Evolutionary conservation across 148 eudicot species (phyloP).

Genomic region (Silene latifolia): DNA sequence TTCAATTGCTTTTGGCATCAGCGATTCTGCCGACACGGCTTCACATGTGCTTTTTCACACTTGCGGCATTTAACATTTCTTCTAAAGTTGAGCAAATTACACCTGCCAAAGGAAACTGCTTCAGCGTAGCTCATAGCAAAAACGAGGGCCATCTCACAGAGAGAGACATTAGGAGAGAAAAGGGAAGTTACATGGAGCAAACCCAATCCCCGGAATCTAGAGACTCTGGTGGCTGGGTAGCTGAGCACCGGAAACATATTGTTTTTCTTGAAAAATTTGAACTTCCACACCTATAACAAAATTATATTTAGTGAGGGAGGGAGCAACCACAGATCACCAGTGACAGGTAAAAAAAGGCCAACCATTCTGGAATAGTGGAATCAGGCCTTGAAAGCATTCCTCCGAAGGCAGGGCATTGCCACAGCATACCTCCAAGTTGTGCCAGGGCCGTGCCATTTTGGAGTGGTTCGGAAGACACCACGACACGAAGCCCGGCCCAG

Average conservation of each 20-base stretch:
- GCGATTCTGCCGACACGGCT: background rate
- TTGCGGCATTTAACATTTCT: constrained; percentile 23
- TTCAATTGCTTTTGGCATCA: background rate
- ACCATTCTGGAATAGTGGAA: too few species aligned
- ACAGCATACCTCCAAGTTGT: too few species aligned
- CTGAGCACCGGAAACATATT: constrained; percentile 22
- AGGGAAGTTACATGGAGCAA: constrained; percentile 21
- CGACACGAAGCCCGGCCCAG: too few species aligned
- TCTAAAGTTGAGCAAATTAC: constrained; percentile 30
- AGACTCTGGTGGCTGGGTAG: constrained; percentile 19
- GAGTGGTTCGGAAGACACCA: too few species aligned
- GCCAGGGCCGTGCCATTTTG: too few species aligned
- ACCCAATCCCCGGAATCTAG: constrained; percentile 31
- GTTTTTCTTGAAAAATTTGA: constrained; percentile 31
- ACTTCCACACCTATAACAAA: constrained; percentile 19
- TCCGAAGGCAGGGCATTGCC: too few species aligned
- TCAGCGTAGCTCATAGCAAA: background rate
- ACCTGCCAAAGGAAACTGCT: constrained; percentile 19
- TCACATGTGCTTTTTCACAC: constrained; percentile 14
- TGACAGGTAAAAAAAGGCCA: too few species aligned
- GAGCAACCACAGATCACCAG: background rate
- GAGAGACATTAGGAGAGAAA: background rate
- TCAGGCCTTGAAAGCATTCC: too few species aligned
- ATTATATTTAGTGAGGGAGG: background rate
- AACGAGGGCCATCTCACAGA: background rate